A percentile compares a stretch with the other conserved stretches of the same genome.
phyloP scores from a whole-genome alignment of 352 stramenopile species.

The Phytophthora sansomeana region DNA sequence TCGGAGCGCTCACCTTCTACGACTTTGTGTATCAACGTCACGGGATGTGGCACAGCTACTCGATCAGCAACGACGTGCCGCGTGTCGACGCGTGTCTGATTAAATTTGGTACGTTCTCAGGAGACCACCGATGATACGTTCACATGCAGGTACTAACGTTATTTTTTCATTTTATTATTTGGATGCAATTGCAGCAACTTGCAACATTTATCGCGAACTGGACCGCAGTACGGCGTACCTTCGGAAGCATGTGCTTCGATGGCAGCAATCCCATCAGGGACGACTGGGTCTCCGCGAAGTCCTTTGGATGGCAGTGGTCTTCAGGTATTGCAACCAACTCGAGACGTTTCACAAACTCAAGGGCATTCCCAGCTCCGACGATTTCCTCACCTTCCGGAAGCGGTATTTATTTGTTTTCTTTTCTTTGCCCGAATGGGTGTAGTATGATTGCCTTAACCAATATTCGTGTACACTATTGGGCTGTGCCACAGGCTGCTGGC shows the following conservation, averaged over 20 bases:
- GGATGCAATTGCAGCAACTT: conserved; percentile 55
- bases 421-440: neutral
- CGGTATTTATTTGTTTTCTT: conserved; percentile 36
- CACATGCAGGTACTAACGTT: conserved; percentile 1
- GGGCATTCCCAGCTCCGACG: conserved; percentile 78
- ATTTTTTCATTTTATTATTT: conserved; percentile 5
- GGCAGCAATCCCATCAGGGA: conserved; percentile 77
- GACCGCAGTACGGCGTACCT: conserved; percentile 85
- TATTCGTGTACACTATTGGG: neutral
- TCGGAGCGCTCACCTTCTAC: conserved; percentile 83
- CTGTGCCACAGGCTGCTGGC: conserved; percentile 43
- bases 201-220: conserved; percentile 87
- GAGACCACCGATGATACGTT: neutral
- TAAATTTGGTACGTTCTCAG: conserved; percentile 68
- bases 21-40: conserved; percentile 89
- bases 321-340: conserved; percentile 85
- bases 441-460: conserved; percentile 2
- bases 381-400: conserved; percentile 74
- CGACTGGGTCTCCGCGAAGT: conserved; percentile 75
- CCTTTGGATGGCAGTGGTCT: conserved; percentile 84
- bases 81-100: conserved; percentile 76
- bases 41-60: conserved; percentile 89
- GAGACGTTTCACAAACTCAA: conserved; percentile 85
- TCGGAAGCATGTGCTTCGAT: conserved; percentile 81
- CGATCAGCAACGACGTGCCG: conserved; percentile 72